Base-by-base conservation (phyloP, 2,329 filamentous ascomycete genomes). In the Epichloe brachyelytri region DNA sequence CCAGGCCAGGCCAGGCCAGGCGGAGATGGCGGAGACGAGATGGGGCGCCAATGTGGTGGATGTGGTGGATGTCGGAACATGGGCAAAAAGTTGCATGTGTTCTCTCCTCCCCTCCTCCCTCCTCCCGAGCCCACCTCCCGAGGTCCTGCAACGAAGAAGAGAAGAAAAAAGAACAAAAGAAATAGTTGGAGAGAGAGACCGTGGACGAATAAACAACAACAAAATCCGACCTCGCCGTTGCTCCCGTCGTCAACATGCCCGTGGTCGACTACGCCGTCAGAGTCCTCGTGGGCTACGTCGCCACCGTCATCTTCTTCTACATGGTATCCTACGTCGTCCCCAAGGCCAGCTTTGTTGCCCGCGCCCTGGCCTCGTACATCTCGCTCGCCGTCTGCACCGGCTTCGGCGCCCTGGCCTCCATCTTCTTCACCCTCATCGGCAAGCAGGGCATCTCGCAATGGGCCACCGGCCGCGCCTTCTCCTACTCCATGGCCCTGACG, bases 361-460 rank as follows among this genome's bases (percentile, higher is more conserved):
- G 87, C 63, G 70, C 75, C 48, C 72, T 88, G 57, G 80, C 80
- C 58, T 74, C 77, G 46, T 88, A 86, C 65, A 70, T 85, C 55
- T 73, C 76, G 38, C 68, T 88, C 47, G 61, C 83, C 50, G 57
- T 76, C 50, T 75, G 64, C 65, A 79, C 90, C 30, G 66, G 74
- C 59, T 94, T 88, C 68, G 93, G 90, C 54, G 86, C 88, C 53
- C 54, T 87, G 45, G 82, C 82, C 30, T 88, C 86, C 43, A 77
- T 90, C 54, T 61, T 79, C 53, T 76, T 97, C 55, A 82, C 85
- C 45, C 60, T 86, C 15, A 59, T 82, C 46, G 89, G 89, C 53
- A 79, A 85, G 60, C 82, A 82, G 53, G 82, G 85, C 51, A 79
- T 88, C 56, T 80, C 86, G 30, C 93, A 97, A 74, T 97, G 89